phyloP scores from a whole-genome alignment of 2,329 filamentous ascomycete species.

The Byssothecium circinans region DNA sequence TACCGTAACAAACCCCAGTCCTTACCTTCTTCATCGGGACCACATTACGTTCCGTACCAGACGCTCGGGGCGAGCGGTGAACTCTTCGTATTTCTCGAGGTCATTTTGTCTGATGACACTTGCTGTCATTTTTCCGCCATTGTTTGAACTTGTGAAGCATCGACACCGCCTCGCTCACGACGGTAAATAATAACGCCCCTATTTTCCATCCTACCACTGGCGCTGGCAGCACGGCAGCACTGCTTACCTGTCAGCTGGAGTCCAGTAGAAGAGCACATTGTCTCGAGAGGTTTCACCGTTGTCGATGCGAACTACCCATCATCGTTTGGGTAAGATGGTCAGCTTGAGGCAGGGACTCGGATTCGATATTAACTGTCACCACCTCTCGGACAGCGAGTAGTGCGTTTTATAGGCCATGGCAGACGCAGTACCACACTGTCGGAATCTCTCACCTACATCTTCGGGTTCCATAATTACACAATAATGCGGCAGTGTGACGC shows the following conservation, averaged over 20 bases:
- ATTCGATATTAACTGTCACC: conserved; percentile 17
- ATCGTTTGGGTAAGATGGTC: conserved; percentile 24
- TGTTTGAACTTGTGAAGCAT: neutral
- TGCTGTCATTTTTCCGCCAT: neutral
- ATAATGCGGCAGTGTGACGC: neutral
- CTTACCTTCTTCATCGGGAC: conserved; percentile 2
- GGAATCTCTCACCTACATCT: conserved; percentile 9
- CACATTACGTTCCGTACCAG: neutral
- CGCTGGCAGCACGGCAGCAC: conserved; percentile 28
- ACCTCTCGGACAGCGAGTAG: conserved; percentile 4
- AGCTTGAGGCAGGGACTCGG: conserved; percentile 22
- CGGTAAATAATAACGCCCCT: neutral
- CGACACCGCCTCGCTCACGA: neutral
- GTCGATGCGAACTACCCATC: conserved; percentile 6
- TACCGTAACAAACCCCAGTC: too few relatives aligned
- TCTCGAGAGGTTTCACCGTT: conserved; percentile 13
- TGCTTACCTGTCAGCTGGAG: conserved; percentile 36
- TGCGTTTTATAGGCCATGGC: conserved; percentile 8
- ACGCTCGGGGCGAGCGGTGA: neutral
- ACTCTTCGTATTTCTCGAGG: neutral
- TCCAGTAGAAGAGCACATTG: conserved; percentile 15
- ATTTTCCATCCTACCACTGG: conserved; percentile 18
- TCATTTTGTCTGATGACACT: neutral
- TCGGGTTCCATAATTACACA: conserved; percentile 14
- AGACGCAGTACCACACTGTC: conserved; percentile 7